phyloP scores from a whole-genome alignment of 192 early-diverging fungal genomes.

The Backusella luteola region DNA sequence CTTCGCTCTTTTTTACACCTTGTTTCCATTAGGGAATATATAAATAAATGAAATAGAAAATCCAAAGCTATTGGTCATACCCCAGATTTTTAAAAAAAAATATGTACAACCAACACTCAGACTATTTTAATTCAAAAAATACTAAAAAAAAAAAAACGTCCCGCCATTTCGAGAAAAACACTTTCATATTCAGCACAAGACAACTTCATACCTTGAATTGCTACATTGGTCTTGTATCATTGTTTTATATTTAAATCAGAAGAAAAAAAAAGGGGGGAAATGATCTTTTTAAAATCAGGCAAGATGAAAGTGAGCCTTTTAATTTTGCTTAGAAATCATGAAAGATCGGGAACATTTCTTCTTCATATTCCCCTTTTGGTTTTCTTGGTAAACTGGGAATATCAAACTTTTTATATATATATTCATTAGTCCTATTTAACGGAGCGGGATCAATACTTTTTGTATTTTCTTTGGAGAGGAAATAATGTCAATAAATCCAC shows the following conservation, averaged over 20 bases:
- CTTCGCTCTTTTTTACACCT: not conserved
- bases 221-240: not conserved
- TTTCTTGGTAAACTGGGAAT: not conserved
- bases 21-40: not conserved
- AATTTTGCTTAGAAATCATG: not conserved
- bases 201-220: not conserved
- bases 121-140: not conserved
- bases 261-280: not conserved
- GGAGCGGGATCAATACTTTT: not conserved
- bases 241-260: not conserved
- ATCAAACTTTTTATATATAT: not conserved
- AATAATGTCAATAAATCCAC: not conserved
- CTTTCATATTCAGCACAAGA: not conserved
- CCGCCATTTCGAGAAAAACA: not conserved
- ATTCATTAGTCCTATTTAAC: not conserved
- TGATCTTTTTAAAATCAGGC: not conserved
- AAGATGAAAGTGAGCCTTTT: not conserved
- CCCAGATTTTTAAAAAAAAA: not conserved
- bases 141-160: not conserved
- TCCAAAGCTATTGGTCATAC: not conserved
- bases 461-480: not conserved
- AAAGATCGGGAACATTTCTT: not conserved
- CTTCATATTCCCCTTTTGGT: not conserved
- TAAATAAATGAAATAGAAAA: not conserved
- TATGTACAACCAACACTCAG: not conserved